Conservation (phyloP, 2,329 filamentous ascomycete species). For the Hypocreales sp. region DNA sequence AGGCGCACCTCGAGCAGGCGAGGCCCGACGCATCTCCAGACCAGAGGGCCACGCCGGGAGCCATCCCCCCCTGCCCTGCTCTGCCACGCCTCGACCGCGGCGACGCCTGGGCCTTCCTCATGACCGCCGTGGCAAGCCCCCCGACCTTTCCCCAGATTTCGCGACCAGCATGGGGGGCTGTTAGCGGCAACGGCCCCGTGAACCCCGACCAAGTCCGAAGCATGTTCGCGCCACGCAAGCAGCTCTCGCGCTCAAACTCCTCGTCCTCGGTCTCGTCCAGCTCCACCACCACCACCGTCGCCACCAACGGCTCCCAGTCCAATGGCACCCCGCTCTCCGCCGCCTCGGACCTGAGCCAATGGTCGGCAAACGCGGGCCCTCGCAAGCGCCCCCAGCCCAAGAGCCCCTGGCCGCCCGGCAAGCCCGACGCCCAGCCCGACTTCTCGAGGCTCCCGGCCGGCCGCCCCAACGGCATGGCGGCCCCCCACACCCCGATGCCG, state of each 20-base stretch:
- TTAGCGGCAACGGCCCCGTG: slow-evolving; percentile 51
- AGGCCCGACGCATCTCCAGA: too few species aligned
- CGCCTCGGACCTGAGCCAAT: slow-evolving; percentile 32
- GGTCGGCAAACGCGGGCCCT: slow-evolving; percentile 28
- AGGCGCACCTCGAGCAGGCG: too few species aligned
- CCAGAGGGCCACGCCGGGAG: too few species aligned
- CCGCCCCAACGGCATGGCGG: slow-evolving; percentile 25
- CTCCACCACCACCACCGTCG: slow-evolving; percentile 47
- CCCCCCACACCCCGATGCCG: slow-evolving; percentile 17
- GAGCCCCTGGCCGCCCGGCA: slow-evolving; percentile 31
- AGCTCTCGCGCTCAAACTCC: slow-evolving; percentile 73
- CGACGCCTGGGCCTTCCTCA: slow-evolving; percentile 25
- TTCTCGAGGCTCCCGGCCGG: slow-evolving; percentile 28
- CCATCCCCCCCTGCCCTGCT: too few species aligned
- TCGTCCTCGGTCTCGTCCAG: slow-evolving; percentile 68
- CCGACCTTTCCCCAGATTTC: slow-evolving; percentile 48
- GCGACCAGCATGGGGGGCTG: slow-evolving; percentile 46
- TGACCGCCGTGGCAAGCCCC: slow-evolving; percentile 54
- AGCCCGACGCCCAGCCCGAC: slow-evolving; percentile 31
- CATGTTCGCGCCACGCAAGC: slow-evolving; percentile 84
- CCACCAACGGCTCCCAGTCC: slow-evolving; percentile 41
- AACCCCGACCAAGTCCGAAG: slow-evolving; percentile 71
- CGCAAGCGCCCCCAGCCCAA: slow-evolving; percentile 38
- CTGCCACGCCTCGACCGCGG: too few species aligned
- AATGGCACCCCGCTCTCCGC: slow-evolving; percentile 41